Evolutionary conservation across 306 rosid species (phyloP), one percentile per base, ranked within the genome.

Genomic region (Sicyos baderoa): DNA sequence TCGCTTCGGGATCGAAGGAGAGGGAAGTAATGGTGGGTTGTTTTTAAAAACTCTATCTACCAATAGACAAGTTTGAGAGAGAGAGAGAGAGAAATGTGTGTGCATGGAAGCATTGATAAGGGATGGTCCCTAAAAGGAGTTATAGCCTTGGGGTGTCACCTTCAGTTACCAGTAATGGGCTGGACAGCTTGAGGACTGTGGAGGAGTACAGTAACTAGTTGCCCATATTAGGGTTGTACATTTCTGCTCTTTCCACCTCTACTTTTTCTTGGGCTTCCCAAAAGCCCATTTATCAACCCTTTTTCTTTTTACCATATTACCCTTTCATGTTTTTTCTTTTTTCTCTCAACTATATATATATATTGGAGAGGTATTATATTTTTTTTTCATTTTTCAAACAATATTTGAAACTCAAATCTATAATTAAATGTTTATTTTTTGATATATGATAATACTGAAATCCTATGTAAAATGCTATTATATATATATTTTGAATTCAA

Each of bases 91-190:
- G 64, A 11, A 32, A 23, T 48, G 21, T 47, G n/a, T n/a, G n/a
- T 54, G 35, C 69, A 79, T 54, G 44, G 76, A 48, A 75, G 53
- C 64, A 79, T 55, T 68, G 69, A 77, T 65, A 70, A 79, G 70
- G 35, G 35, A 79, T 78, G 84, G 89, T 85, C 88, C 85, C 83
- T 23, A 78, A 76, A 35, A 79, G 81, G 63, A 54, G 83, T 71
- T 76, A 73, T 35, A 71, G 75, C 52, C 69, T 77, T 72, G 78
- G 78, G 77, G 78, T 63, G 85, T 81, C 80, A 70, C 72, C 85
- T 76, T 85, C 85, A 76, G 40, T 74, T 80, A 79, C 75, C 82
- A 79, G 80, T 57, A 82, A 82, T 79, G 89, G 89, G 84, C 81
- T 86, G 74, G 84, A 76, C 76, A 78, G 68, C 83, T 74, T 85